These are phyloP conservation scores for Porcisia deanei DNA, from an alignment of 208 protist species.

Conservation along the genomic window DNA sequence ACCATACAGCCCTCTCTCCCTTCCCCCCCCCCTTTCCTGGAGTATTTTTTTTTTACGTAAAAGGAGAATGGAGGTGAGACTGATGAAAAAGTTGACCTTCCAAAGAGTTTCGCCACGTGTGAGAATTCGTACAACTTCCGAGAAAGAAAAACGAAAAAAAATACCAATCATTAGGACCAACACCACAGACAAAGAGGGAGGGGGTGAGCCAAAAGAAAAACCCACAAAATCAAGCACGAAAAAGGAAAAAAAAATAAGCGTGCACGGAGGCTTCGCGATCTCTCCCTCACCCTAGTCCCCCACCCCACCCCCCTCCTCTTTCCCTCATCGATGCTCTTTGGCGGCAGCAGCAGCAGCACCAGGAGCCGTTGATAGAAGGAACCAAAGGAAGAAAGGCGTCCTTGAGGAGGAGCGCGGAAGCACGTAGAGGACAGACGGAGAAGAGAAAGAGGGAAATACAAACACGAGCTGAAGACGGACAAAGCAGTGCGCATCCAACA, in stretches of 20 bases:
- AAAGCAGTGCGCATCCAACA: background rate
- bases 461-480: constrained; percentile 1
- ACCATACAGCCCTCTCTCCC: background rate
- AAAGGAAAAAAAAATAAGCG: background rate
- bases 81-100: background rate
- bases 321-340: background rate
- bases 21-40: background rate
- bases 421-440: background rate
- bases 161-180: constrained; percentile 2
- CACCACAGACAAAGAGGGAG: constrained; percentile 9
- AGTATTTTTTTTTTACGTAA: background rate
- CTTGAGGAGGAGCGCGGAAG: background rate
- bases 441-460: constrained; percentile 2
- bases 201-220: constrained; percentile 7
- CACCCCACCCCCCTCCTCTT: background rate
- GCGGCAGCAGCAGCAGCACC: background rate
- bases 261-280: background rate
- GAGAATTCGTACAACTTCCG: background rate
- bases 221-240: constrained; percentile 1
- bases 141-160: background rate
- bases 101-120: background rate
- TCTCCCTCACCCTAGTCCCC: background rate
- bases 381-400: constrained; percentile 12
- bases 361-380: constrained; percentile 2
- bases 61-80: background rate